phyloP scores from a whole-genome alignment of 73 alveolate genomes.

The Blepharisma stoltei region DNA sequence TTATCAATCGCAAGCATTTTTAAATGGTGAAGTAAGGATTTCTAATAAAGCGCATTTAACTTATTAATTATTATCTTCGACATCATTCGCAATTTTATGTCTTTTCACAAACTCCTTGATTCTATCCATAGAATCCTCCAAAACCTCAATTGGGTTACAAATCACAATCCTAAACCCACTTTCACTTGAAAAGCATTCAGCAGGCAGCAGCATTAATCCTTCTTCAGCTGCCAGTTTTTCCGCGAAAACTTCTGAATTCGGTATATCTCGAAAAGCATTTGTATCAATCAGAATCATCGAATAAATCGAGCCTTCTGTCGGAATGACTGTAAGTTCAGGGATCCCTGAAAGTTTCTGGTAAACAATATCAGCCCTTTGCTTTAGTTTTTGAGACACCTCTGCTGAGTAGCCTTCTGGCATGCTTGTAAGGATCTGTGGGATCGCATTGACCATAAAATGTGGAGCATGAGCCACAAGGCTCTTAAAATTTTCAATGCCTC shows the following conservation, averaged over 20 bases:
- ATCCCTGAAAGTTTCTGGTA: background rate
- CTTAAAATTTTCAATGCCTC: constrained; percentile 23
- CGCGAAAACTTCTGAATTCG: background rate
- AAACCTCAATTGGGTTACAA: background rate
- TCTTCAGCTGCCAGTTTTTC: constrained; percentile 11
- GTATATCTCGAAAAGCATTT: background rate
- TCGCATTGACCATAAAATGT: background rate
- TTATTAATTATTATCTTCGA: no score
- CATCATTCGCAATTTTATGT: background rate
- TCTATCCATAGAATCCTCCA: background rate
- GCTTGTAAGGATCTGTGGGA: background rate
- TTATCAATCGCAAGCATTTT: no score
- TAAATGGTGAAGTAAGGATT: no score
- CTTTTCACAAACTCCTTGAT: background rate
- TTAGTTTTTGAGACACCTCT: background rate
- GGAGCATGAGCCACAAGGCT: background rate
- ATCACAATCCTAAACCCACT: background rate
- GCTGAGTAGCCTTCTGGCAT: background rate
- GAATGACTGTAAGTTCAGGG: background rate
- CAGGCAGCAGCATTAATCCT: background rate
- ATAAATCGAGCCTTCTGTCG: constrained; percentile 23
- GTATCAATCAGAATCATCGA: background rate
- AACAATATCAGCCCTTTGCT: background rate
- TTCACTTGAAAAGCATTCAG: background rate
- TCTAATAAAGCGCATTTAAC: no score